Evolutionary conservation across 2,329 filamentous ascomycete genomes (phyloP), one percentile per base, ranked within the genome.

Genomic region (Colletotrichum sp.): DNA sequence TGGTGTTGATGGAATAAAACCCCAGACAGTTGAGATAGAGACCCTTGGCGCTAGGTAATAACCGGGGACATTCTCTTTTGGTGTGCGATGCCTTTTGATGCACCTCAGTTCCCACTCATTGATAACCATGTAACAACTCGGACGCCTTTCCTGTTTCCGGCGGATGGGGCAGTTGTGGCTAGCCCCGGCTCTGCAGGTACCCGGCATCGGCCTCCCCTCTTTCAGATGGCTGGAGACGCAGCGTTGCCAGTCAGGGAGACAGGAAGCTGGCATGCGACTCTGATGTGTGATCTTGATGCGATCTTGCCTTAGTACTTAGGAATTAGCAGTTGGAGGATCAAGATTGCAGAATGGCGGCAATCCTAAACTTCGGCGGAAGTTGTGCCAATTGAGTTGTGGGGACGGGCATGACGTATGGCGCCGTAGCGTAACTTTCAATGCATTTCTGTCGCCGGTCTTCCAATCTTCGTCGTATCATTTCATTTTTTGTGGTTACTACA

Each of bases 171-270:
- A 44, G 2, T 34, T 55, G 52, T 34, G 55, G 68, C 32, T n/a
- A 18, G 26, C 73, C 59, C 70, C 64, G 57, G 64, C 70, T 60
- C 57, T 68, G 70, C 70, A 76, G 70, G 70, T 69, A 76, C 70
- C 70, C 64, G 65, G 73, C 70, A 76, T 76, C 70, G 73, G 70
- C 73, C 12, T 39, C 63, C 55, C 63, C 63, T 62, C 70, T 36
- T 36, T 60, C 21, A 30, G 59, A 59, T 49, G 59, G 65, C 59
- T 73, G 59, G 70, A n/a, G 16, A 24, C 15, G 39, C 52, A 59
- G n/a, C 52, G 26, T 26, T 21, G 32, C 21, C 24, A 4, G 30
- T 34, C 16, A 18, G 39, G 15, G 55, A n/a, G 39, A 44, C 8
- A 21, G 30, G 7, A 21, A 32, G 8, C 32, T 18, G 39, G 36